Evolutionary conservation across 139 green algal species (phyloP), one percentile per base, ranked within the genome.

Genomic region (Pleodorina starrii): DNA sequence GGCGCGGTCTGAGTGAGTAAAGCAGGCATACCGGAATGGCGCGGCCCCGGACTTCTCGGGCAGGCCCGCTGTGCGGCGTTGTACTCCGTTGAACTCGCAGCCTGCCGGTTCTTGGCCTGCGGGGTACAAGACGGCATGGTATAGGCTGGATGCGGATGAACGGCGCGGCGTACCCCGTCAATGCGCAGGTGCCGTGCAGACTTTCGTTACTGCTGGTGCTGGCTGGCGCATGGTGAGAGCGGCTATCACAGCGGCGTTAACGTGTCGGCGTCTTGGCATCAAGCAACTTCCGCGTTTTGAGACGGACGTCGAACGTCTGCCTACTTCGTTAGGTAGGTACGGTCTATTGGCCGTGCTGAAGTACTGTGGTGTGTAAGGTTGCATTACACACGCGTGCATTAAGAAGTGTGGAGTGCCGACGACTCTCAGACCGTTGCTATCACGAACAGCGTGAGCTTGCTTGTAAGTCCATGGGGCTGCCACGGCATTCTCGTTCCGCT

Each of bases 111-210:
- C 54, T 66, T 21, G 21, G 54, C 54, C 54, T 66, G 54, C 6
- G 54, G 29, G 54, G 54, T 25, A 60, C 17, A 66, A 66, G 54
- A 25, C 29, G 54, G 54, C 54, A 66, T 21, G 54, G 54, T 25
- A 25, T 66, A 66, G 74, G 29, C 43, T 42, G 74, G 74, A 63
- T 57, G 72, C 19, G 72, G 72, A 80, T 80, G 72, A 80, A 82
- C n/a, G 74, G 74, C 72, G 43, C 23, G 29, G 40, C 19, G 35
- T 80, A 54, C 43, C 74, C 74, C 44, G 44, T 43, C 43, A 82
- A 82, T 82, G 44, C 29, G 74, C 72, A 82, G 74, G 27, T 59
- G 72, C 72, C 43, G 74, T 82, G 74, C 74, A 82, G 74, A 25
- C 44, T 10, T 10, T 25, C 74, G 25, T 66, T 12, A 82, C 43